Conservation (phyloP, 805 yeast genomes). For the Zygotorulaspora chibaensis region DNA sequence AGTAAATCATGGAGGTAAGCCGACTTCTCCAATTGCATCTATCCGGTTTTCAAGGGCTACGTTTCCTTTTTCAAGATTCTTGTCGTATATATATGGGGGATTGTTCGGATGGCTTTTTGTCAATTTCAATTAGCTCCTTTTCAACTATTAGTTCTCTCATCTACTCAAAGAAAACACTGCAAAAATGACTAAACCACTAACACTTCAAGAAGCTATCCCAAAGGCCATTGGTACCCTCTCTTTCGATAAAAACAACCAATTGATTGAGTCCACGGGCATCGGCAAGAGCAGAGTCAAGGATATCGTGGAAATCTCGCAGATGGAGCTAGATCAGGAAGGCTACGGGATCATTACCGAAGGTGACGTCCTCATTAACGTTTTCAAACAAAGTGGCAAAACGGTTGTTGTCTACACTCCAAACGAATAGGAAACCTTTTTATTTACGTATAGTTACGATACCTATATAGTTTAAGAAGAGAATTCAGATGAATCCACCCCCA, state of each 20-base stretch:
- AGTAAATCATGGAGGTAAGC: too few species aligned
- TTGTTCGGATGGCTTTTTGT: not conserved
- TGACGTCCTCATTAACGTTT: constrained; percentile 21
- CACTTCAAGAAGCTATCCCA: constrained; percentile 17
- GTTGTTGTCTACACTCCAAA: constrained; percentile 26
- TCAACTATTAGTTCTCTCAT: not conserved
- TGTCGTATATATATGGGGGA: not conserved
- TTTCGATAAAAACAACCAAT: constrained; percentile 31
- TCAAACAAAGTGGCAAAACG: constrained; percentile 26
- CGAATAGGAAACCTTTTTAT: not conserved
- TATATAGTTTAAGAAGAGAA: not conserved
- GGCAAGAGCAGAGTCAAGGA: constrained; percentile 29
- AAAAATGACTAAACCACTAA: constrained; percentile 8
- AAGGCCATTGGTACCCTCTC: constrained; percentile 30
- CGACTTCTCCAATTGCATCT: too few species aligned
- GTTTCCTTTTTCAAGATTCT: not conserved
- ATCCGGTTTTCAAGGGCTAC: too few species aligned
- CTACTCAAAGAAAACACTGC: not conserved
- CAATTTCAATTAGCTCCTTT: not conserved
- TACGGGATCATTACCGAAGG: constrained; percentile 24
- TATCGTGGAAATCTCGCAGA: constrained; percentile 21
- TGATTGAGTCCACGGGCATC: constrained; percentile 31
- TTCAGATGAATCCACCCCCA: constrained; percentile 9
- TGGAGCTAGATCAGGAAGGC: constrained; percentile 27
- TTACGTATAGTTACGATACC: not conserved